Base-by-base conservation (phyloP, 345 rosid genomes). In the Moricandia moricandioides region DNA sequence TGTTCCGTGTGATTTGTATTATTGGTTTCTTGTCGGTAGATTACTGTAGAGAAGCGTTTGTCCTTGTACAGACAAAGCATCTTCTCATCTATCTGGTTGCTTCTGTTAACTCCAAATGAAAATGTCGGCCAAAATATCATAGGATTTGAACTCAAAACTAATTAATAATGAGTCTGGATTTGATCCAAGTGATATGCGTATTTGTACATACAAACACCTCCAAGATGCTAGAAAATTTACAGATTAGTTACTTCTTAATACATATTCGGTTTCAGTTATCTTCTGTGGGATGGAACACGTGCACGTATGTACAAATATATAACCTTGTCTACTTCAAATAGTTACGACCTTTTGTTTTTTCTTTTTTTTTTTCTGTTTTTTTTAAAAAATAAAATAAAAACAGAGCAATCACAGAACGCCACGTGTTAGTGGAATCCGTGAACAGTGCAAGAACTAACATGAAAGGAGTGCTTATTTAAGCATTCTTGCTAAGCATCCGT, bases 1-100 rank as follows among this genome's bases (percentile, higher is more conserved):
- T 68, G 62, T 67, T 75, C 45, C 21, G 61, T 74, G 67, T 67
- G 40, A 34, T 27, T 21, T 9, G 13, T 39, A 40, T 69, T 54
- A 69, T 62, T 62, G 65, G 74, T 69, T 62, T 55, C 35, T 69
- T 76, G 69, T 76, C 69, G 27, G 65, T 68, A 26, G 14, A 34
- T 59, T 34, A 66, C 52, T 74, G 72, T 60, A 26, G 14, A 14
- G 29, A 69, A 62, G 14, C 70, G 43, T 68, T 51, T 37, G 65
- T 62, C 74, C 65, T 63, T 62, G 5, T 29, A n/a, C 14, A 70
- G 70, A 69, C 60, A 70, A 12, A 70, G 35, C 37, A 56, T 64
- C 80, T 63, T 70, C n/a, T 43, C 66, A 56, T 24, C 24, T 24
- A 31, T 63, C 30, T 54, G 65, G 24, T 63, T 62, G 3, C 58